Evolutionary conservation across 345 rosid genomes (phyloP).

Genomic region (Dovyalis caffra): DNA sequence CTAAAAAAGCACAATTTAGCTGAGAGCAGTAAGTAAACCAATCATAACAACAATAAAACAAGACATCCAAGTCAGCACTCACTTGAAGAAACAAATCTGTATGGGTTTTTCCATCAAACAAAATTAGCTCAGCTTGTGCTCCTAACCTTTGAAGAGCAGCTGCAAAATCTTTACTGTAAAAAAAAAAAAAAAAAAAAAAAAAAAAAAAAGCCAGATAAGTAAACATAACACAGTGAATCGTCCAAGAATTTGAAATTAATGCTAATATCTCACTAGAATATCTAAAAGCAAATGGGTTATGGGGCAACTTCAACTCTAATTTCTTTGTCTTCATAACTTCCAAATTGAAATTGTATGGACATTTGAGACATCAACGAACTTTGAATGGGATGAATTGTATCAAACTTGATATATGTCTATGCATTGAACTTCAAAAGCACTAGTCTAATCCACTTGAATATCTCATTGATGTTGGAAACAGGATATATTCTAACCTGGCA

Average conservation of each 20-base stretch:
- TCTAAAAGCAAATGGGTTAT: neutral
- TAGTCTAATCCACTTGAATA: neutral
- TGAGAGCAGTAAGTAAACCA: neutral
- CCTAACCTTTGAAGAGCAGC: slow-evolving; percentile 22
- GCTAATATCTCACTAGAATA: neutral
- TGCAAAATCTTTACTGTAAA: slow-evolving; percentile 22
- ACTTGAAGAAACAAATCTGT: slow-evolving; percentile 37
- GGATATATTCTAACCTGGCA: slow-evolving; percentile 19
- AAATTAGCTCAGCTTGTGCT: slow-evolving; percentile 23
- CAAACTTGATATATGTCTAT: neutral
- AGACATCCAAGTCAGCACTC: neutral
- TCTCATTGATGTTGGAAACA: neutral
- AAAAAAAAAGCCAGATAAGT: neutral
- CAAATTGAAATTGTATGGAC: neutral
- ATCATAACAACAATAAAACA: neutral
- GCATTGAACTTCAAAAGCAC: neutral
- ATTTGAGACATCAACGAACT: neutral
- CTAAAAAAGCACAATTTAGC: neutral
- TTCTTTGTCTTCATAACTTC: neutral
- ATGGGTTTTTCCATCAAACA: slow-evolving; percentile 33
- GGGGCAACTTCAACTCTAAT: neutral
- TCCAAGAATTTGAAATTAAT: neutral
- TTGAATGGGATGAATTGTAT: neutral
- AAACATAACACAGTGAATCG: neutral
- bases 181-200: neutral